Evolutionary conservation across 768 basidiomycete species (phyloP).

Genomic region (Suillus plorans): DNA sequence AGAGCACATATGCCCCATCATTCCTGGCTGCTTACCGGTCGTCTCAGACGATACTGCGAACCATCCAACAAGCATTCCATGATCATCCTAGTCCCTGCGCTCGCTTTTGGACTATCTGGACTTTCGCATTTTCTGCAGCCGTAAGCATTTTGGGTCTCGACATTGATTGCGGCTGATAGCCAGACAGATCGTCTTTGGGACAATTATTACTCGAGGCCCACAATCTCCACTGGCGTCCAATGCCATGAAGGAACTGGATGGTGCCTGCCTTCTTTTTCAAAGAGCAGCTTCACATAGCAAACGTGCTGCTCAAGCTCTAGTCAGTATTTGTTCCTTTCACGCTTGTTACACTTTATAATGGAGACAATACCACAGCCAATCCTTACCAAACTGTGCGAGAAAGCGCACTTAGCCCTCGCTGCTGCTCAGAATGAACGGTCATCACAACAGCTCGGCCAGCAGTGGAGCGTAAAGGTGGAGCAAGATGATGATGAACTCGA

Average conservation of each 20-base stretch:
- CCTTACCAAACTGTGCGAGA: slow-evolving; percentile 58
- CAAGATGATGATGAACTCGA: slow-evolving; percentile 60
- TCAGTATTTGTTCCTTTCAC: slow-evolving; percentile 30
- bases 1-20: slow-evolving; percentile 61
- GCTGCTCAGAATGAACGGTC: slow-evolving; percentile 38
- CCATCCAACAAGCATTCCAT: slow-evolving; percentile 47
- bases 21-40: slow-evolving; percentile 64
- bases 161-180: slow-evolving; percentile 5
- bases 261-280: slow-evolving; percentile 63
- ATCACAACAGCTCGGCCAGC: slow-evolving; percentile 31
- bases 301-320: slow-evolving; percentile 64
- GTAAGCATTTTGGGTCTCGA: slow-evolving; percentile 27
- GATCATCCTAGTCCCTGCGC: slow-evolving; percentile 46
- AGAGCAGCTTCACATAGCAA: slow-evolving; percentile 59
- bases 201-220: slow-evolving; percentile 74
- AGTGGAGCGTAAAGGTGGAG: slow-evolving; percentile 55
- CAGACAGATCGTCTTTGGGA: slow-evolving; percentile 70
- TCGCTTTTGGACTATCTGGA: slow-evolving; percentile 66
- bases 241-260: slow-evolving; percentile 70
- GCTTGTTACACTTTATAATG: slow-evolving; percentile 5
- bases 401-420: slow-evolving; percentile 58
- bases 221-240: slow-evolving; percentile 62
- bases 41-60: slow-evolving; percentile 55
- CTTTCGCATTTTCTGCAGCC: slow-evolving; percentile 55
- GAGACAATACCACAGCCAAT: slow-evolving; percentile 46